Conservation (phyloP, 139 green algal species). For the Micractinium conductrix region DNA sequence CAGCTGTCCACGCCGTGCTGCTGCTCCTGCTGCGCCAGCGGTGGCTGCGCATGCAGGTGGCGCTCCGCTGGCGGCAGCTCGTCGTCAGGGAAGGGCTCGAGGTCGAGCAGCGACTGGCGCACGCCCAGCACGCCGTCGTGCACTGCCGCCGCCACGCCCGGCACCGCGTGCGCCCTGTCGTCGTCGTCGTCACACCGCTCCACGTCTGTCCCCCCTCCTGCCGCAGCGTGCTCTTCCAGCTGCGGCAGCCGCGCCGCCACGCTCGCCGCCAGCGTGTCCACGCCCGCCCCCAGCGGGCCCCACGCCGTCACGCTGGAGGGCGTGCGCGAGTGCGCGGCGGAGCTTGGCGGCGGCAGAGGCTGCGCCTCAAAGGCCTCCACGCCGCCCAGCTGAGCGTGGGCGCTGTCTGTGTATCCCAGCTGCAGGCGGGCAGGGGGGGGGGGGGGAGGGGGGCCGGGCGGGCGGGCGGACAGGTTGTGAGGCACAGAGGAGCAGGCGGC, state of each 20-base stretch:
- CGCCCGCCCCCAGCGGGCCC: background rate
- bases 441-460: background rate
- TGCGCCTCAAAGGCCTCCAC: slow-evolving; percentile 10
- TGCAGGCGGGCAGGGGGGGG: background rate
- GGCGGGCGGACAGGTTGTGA: background rate
- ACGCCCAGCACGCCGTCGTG: slow-evolving; percentile 28
- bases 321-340: too few relatives aligned
- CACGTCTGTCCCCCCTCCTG: background rate
- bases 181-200: background rate
- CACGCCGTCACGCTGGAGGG: background rate
- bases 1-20: background rate
- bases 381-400: slow-evolving; percentile 14
- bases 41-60: background rate
- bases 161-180: slow-evolving; percentile 14
- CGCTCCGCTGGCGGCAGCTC: background rate
- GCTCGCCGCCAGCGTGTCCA: background rate
- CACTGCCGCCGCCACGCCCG: slow-evolving; percentile 6
- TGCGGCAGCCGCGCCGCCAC: background rate
- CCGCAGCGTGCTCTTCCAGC: background rate
- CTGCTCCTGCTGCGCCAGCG: background rate
- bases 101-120: slow-evolving; percentile 18
- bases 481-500: background rate
- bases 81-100: slow-evolving; percentile 2
- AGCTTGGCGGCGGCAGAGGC: background rate
- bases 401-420: slow-evolving; percentile 5